A percentile compares a stretch with the other conserved stretches of the same genome.
These are phyloP conservation scores for Gossypium rotundifolium DNA, from an alignment of 345 rosid species.

Conservation along the genomic window DNA sequence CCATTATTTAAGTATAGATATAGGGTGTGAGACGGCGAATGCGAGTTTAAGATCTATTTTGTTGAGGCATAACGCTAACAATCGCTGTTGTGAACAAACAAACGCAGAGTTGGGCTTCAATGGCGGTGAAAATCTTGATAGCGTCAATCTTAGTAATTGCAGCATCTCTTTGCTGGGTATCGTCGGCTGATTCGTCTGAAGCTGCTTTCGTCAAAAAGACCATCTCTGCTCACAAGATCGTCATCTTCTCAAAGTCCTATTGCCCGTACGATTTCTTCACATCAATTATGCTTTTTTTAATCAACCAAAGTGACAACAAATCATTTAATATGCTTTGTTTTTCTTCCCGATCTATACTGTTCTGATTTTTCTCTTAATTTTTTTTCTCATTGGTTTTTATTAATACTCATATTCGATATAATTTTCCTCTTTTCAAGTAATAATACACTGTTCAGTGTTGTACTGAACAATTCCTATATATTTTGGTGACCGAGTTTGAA, in stretches of 20 bases:
- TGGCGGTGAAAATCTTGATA: slow-evolving; percentile 16
- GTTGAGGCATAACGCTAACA: neutral
- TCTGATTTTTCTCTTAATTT: neutral
- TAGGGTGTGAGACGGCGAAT: no score
- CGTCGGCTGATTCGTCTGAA: slow-evolving; percentile 32
- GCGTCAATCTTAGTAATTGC: slow-evolving; percentile 14
- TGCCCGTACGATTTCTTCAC: slow-evolving; percentile 58
- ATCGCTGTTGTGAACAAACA: neutral
- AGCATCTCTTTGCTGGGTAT: slow-evolving; percentile 19
- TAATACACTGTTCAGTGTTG: neutral
- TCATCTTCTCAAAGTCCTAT: slow-evolving; percentile 96
- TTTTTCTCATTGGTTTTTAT: neutral
- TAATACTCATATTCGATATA: neutral
- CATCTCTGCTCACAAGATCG: slow-evolving; percentile 74
- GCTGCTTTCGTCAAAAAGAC: slow-evolving; percentile 63
- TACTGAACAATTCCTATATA: neutral
- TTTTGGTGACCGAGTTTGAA: neutral
- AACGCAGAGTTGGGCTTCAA: neutral
- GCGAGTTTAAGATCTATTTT: no score
- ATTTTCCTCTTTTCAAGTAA: neutral
- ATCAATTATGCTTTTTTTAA: neutral
- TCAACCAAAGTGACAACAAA: neutral
- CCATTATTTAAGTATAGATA: no score
- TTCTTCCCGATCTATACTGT: neutral
- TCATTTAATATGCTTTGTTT: neutral